phyloP scores from a whole-genome alignment of 306 rosid genomes.

The Gastrolobium bilobum region DNA sequence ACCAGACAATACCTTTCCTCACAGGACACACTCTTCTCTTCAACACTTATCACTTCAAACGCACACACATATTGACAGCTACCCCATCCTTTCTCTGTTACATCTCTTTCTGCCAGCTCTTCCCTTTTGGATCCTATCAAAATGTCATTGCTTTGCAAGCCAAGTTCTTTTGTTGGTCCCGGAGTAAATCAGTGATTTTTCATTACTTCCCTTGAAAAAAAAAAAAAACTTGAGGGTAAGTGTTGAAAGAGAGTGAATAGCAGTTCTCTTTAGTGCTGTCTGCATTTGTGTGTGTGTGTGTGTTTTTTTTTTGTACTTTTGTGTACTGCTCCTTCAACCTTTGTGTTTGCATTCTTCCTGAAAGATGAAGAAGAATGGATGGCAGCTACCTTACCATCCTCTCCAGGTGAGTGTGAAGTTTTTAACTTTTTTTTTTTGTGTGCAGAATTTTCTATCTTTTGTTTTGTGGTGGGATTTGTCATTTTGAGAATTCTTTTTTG shows the following conservation, averaged over 20 bases:
- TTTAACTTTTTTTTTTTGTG: not conserved
- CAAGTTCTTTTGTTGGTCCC: conserved; percentile 39
- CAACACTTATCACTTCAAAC: conserved; percentile 30
- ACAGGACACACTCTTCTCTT: conserved; percentile 38
- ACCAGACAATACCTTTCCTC: conserved; percentile 62
- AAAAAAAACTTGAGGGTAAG: conserved; percentile 37
- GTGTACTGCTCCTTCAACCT: conserved; percentile 28
- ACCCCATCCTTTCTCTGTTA: conserved; percentile 45
- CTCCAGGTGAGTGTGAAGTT: conserved; percentile 75
- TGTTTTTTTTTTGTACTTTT: conserved; percentile 30
- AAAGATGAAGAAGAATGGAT: conserved; percentile 96
- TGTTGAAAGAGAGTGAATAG: conserved; percentile 49
- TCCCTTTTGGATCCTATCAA: conserved; percentile 37
- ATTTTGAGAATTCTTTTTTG: conserved; percentile 14
- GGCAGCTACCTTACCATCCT: conserved; percentile 98
- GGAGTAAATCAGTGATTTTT: conserved; percentile 54
- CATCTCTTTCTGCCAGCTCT: conserved; percentile 64
- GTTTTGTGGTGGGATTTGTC: conserved; percentile 13
- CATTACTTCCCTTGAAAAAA: conserved; percentile 38
- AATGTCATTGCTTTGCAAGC: conserved; percentile 48
- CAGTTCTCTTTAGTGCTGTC: conserved; percentile 41
- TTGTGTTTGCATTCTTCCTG: conserved; percentile 46
- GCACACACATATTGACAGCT: conserved; percentile 2
- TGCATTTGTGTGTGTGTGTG: conserved; percentile 41
- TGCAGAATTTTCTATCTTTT: conserved; percentile 27